phyloP scores from a whole-genome alignment of 305 asterid species.

The Plantago rigida region DNA sequence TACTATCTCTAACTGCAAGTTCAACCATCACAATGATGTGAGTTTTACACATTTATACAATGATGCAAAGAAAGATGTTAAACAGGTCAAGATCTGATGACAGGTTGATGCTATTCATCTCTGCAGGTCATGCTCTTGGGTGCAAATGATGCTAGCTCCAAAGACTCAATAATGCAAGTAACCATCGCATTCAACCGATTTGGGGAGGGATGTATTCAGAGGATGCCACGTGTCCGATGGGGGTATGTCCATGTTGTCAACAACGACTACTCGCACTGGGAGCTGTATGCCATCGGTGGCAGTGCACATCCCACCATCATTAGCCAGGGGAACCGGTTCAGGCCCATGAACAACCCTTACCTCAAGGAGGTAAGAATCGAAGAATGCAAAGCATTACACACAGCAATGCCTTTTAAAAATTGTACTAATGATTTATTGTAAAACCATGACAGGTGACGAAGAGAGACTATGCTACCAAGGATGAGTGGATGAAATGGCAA shows the following conservation, averaged over 20 bases:
- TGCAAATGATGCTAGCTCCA: conserved; percentile 37
- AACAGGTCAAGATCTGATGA: not conserved
- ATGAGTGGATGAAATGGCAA: conserved; percentile 67
- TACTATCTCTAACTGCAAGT: conserved; percentile 69
- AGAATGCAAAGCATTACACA: not conserved
- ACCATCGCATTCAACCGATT: conserved; percentile 69
- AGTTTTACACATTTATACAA: conserved; percentile 20
- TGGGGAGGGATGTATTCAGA: conserved; percentile 58
- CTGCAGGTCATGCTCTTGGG: conserved; percentile 71
- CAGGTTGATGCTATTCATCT: not conserved
- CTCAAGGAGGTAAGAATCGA: conserved; percentile 44
- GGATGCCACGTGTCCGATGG: conserved; percentile 82
- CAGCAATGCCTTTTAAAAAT: not conserved
- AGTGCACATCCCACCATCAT: conserved; percentile 49
- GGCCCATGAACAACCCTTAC: conserved; percentile 28
- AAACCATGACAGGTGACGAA: conserved; percentile 48
- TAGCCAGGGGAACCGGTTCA: conserved; percentile 55
- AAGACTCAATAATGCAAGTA: conserved; percentile 63
- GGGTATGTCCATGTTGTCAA: conserved; percentile 71
- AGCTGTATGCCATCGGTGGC: conserved; percentile 53
- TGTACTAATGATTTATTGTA: not conserved
- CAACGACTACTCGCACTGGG: conserved; percentile 52
- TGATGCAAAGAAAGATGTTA: no score
- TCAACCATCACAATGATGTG: conserved; percentile 60
- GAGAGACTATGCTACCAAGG: conserved; percentile 44